A percentile compares a stretch with the other conserved stretches of the same genome.
These are phyloP conservation scores for Ceratocystis huliohia DNA, from an alignment of 2,329 filamentous ascomycete species.

Conservation along the genomic window DNA sequence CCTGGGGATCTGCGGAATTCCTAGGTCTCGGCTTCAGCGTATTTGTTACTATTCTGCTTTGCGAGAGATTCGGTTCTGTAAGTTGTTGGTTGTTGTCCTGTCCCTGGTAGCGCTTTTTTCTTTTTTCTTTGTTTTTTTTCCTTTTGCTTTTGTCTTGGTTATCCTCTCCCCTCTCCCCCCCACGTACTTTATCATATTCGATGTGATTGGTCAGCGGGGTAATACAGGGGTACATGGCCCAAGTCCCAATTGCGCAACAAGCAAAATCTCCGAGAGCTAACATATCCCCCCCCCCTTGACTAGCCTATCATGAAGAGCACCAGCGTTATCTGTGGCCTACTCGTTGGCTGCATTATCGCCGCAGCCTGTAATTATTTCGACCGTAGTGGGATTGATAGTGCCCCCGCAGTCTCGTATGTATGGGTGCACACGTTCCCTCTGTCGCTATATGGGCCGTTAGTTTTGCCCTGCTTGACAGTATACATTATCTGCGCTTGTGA, in stretches of 20 bases:
- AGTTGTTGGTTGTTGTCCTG: not conserved
- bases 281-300: not conserved
- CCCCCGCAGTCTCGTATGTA: conserved; percentile 60
- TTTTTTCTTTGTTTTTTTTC: not conserved
- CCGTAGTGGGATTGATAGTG: conserved; percentile 53
- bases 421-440: conserved; percentile 70
- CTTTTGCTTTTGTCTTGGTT: not conserved
- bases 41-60: conserved; percentile 65
- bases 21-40: conserved; percentile 69
- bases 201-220: not conserved
- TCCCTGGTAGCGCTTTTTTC: not conserved
- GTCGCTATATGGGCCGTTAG: conserved; percentile 57
- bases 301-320: conserved; percentile 69
- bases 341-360: conserved; percentile 66
- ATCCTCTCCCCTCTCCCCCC: not conserved
- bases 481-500: conserved; percentile 66
- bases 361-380: conserved; percentile 70
- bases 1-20: conserved; percentile 68
- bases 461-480: conserved; percentile 56
- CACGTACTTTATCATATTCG: not conserved
- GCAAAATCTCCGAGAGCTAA: conserved; percentile 1
- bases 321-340: conserved; percentile 60
- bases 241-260: not conserved
- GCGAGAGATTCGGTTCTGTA: conserved; percentile 60
- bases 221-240: not conserved